Evolutionary conservation across 2,329 filamentous ascomycete genomes (phyloP), one percentile per base, ranked within the genome.

Genomic region (Orbilia oligospora): DNA sequence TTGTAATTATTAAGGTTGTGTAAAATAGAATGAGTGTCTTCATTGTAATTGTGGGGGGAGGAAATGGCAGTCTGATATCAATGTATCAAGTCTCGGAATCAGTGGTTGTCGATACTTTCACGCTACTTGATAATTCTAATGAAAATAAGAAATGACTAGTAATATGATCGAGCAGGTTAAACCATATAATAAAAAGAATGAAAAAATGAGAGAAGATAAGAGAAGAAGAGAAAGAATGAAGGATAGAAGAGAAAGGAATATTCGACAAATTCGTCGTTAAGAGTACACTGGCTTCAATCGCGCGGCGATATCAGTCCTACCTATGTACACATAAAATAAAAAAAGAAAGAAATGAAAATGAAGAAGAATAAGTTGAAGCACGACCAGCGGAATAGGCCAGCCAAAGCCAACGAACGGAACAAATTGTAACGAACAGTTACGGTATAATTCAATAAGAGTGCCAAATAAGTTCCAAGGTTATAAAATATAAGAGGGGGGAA

Each of bases 291-390:
- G n/a, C 14, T 38, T 64, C 12, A 63, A 63, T 71, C 67, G 67
- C 67, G 22, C 53, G 61, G 67, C 67, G 67, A 71, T 46, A 63
- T 22, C 51, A 14, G 27, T 58, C 24, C n/a, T 61, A 38, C 30
- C 53, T 9, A 36, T 36, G 33, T 48, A 30, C 38, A 51, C 10
- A 6, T 41, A n/a, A 1, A 55, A 24, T 27, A 51, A 38, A 56
- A 49, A 51, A 16, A 38, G 36, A 58, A 56, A 30, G 64, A 67
- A 46, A 41, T 12, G 38, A 38, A 71, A 61, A 58, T 24, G 24
- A 48, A 73, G n/a, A 68, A 22, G 72, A 80, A 68, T 12, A 65
- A 22, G 56, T 38, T 9, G 22, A 51, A 49, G 27, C 27, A 63
- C 53, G 67, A 24, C 66, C 53, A 44, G 53, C 66, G 66, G 61